Conservation (phyloP, 805 yeast genomes). For the Starmerella ratchasimensis region DNA sequence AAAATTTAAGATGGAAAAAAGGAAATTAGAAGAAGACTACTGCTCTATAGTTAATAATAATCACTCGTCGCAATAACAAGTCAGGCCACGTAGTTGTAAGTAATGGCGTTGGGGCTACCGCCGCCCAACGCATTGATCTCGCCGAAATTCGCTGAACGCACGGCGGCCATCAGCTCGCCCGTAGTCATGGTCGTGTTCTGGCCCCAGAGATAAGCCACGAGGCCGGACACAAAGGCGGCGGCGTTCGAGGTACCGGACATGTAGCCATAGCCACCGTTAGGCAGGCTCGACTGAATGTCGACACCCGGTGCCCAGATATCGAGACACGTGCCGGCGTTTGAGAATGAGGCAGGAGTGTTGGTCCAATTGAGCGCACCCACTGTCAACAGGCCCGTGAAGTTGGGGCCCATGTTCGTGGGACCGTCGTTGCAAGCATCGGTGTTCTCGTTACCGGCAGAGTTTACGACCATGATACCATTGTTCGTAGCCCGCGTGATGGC, state of each 20-base stretch:
- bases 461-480: constrained; percentile 22
- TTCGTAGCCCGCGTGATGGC: constrained; percentile 19
- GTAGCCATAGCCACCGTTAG: constrained; percentile 9
- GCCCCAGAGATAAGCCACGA: constrained; percentile 58
- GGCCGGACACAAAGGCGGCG: constrained; percentile 84
- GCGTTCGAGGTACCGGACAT: constrained; percentile 83
- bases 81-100: constrained; percentile 7
- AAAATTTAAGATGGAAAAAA: no score
- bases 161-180: constrained; percentile 2
- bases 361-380: constrained; percentile 75
- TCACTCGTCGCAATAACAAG: background rate
- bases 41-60: no score
- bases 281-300: constrained; percentile 41
- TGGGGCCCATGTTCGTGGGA: constrained; percentile 60
- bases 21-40: background rate
- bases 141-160: constrained; percentile 5
- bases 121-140: constrained; percentile 1
- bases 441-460: constrained; percentile 52
- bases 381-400: constrained; percentile 49
- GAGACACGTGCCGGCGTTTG: constrained; percentile 92
- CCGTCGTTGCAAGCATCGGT: constrained; percentile 70
- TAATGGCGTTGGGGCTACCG: constrained; percentile 7
- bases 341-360: constrained; percentile 59
- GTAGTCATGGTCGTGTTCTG: constrained; percentile 13
- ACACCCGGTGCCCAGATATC: constrained; percentile 79